phyloP scores from a whole-genome alignment of 2,329 filamentous ascomycete species.

The Fusarium sp. region DNA sequence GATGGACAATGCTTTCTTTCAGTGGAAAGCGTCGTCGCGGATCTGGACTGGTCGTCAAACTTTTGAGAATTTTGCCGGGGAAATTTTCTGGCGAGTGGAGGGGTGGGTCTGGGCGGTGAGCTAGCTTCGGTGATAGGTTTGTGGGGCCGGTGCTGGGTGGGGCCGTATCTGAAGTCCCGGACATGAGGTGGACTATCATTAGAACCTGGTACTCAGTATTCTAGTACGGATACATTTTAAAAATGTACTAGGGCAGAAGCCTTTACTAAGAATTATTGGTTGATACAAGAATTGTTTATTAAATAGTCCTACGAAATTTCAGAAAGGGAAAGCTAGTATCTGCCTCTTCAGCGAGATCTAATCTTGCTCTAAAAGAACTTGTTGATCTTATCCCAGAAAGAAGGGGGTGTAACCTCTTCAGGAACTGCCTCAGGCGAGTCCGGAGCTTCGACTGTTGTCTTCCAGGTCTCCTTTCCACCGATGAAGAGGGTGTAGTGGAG shows the following conservation, averaged over 20 bases:
- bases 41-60: slow-evolving; percentile 41
- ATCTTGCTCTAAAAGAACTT: slow-evolving; percentile 30
- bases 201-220: too few species aligned
- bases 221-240: too few species aligned
- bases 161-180: slow-evolving; percentile 4
- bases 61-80: slow-evolving; percentile 49
- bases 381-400: slow-evolving; percentile 62
- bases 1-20: slow-evolving; percentile 22
- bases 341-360: neutral
- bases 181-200: too few species aligned
- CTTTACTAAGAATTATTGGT: neutral
- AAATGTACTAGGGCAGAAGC: too few species aligned
- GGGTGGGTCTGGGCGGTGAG: slow-evolving; percentile 47
- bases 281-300: slow-evolving; percentile 1
- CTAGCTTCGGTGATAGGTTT: slow-evolving; percentile 18
- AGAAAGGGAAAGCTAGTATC: neutral
- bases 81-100: slow-evolving; percentile 47
- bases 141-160: slow-evolving; percentile 24
- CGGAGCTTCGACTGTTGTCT: slow-evolving; percentile 66
- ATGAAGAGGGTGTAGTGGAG: slow-evolving; percentile 86
- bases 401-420: slow-evolving; percentile 49
- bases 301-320: slow-evolving; percentile 5
- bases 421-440: slow-evolving; percentile 45
- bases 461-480: slow-evolving; percentile 85
- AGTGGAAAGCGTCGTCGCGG: slow-evolving; percentile 33